Conservation (phyloP, 176 grass and related monocot genomes). For the Ananas comosus region DNA sequence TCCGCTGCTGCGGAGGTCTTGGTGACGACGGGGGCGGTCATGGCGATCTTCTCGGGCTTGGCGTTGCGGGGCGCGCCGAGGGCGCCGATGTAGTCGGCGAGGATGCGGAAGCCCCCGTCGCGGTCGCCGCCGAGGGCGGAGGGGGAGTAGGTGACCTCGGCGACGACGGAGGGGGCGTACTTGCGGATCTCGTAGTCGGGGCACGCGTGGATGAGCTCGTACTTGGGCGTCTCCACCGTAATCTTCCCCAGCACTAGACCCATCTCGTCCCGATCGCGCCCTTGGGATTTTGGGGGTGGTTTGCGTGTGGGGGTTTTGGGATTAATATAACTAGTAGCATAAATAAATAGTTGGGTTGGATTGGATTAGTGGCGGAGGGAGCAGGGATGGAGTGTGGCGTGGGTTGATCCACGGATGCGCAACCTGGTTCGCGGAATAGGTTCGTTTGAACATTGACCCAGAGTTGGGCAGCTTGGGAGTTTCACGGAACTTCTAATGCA, state of each 20-base stretch:
- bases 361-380: conserved; percentile 35
- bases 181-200: conserved; percentile 82
- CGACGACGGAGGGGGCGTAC: conserved; percentile 56
- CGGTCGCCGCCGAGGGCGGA: conserved; percentile 44
- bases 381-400: conserved; percentile 21
- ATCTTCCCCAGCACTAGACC: conserved; percentile 77
- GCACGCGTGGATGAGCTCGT: conserved; percentile 60
- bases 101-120: conserved; percentile 73
- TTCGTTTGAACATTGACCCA: not conserved
- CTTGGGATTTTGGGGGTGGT: not conserved
- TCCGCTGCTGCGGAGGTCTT: conserved; percentile 59
- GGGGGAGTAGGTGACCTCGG: conserved; percentile 82
- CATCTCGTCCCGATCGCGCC: conserved; percentile 25
- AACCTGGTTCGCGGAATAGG: not conserved
- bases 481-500: not conserved
- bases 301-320: not conserved
- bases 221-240: conserved; percentile 78
- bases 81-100: conserved; percentile 84
- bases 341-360: conserved; percentile 13
- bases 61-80: conserved; percentile 64
- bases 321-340: conserved; percentile 5
- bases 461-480: not conserved
- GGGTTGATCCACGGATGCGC: conserved; percentile 35
- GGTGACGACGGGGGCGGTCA: conserved; percentile 75
- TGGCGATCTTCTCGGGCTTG: conserved; percentile 72